Conservation (phyloP, 139 green algal species). For the Eudorina sp. region DNA sequence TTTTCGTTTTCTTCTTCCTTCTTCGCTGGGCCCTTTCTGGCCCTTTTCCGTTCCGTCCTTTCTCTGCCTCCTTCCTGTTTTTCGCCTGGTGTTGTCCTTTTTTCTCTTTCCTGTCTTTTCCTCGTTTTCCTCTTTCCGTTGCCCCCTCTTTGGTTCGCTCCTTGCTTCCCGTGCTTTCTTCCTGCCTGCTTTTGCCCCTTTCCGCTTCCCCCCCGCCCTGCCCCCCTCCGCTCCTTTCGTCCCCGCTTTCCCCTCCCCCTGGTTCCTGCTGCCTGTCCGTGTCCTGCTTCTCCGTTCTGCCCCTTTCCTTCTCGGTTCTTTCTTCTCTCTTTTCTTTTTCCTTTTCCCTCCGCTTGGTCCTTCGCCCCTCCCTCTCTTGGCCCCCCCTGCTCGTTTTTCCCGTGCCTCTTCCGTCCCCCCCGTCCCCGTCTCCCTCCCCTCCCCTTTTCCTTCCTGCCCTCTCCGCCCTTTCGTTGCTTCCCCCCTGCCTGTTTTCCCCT, state of each 20-base stretch:
- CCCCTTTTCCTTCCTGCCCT: neutral
- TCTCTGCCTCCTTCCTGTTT: neutral
- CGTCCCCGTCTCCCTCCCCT: neutral
- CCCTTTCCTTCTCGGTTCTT: neutral
- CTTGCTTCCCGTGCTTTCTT: neutral
- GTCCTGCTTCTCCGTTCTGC: neutral
- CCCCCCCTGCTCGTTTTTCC: neutral
- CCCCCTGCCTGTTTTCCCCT: neutral
- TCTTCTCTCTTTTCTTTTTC: neutral
- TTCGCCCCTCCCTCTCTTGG: neutral
- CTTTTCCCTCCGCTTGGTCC: neutral
- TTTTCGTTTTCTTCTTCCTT: neutral
- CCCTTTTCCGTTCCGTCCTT: neutral
- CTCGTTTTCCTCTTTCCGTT: neutral
- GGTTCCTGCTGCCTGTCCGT: neutral
- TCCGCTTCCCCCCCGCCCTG: neutral
- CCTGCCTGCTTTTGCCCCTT: neutral
- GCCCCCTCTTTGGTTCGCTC: neutral
- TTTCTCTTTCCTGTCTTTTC: neutral
- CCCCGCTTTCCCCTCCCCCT: neutral
- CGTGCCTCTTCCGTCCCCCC: neutral
- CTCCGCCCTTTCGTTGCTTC: neutral
- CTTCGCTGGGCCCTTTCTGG: neutral
- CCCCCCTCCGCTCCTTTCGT: too few relatives aligned
- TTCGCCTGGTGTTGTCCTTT: neutral